Conservation (phyloP, 495 filamentous ascomycete species). For the Tuber microsphaerosporum region DNA sequence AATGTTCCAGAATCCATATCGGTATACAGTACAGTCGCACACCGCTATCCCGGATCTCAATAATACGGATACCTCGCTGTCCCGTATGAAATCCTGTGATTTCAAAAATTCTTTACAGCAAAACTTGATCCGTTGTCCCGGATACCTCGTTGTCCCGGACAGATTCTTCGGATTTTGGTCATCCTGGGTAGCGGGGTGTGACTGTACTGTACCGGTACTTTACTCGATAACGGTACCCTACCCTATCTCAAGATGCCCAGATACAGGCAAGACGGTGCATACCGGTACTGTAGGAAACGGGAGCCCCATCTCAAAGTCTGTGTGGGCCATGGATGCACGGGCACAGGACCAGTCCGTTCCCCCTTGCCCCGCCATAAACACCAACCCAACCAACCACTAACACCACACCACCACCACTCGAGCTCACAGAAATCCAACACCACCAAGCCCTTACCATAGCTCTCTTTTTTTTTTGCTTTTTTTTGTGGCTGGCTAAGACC, state of each 20-base stretch:
- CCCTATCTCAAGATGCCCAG: neutral
- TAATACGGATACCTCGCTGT: too few relatives aligned
- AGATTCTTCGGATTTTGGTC: too few relatives aligned
- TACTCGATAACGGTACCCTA: neutral
- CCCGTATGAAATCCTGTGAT: too few relatives aligned
- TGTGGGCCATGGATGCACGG: neutral
- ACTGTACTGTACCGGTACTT: neutral
- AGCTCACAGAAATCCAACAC: neutral
- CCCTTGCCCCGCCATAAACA: neutral
- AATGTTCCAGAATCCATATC: too few relatives aligned
- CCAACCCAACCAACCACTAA: neutral
- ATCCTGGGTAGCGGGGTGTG: too few relatives aligned
- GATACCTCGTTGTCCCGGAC: too few relatives aligned
- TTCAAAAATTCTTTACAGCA: too few relatives aligned
- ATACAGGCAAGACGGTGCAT: neutral
- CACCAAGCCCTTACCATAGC: neutral
- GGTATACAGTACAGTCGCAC: too few relatives aligned
- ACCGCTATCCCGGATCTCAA: too few relatives aligned
- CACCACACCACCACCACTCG: neutral
- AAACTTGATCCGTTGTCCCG: too few relatives aligned
- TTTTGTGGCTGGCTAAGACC: neutral
- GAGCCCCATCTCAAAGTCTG: neutral
- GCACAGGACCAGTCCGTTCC: slow-evolving; percentile 1
- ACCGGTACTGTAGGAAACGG: neutral
- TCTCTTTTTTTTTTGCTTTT: neutral